A percentile compares a stretch with the other conserved stretches of the same genome.
Conservation (phyloP, 257 asterid species). For the Nicotiana undulata region DNA sequence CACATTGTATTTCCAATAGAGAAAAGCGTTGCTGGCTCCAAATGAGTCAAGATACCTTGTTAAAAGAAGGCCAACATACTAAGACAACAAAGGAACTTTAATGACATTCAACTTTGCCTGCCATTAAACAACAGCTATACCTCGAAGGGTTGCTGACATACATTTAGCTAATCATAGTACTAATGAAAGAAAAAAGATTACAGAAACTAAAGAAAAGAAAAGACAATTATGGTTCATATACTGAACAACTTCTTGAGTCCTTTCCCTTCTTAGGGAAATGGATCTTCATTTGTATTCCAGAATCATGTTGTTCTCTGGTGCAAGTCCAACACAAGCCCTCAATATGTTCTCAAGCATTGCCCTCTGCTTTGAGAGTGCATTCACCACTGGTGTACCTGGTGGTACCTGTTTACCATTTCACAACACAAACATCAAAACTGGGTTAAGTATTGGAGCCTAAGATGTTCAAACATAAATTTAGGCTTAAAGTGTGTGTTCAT, state of each 20-base stretch:
- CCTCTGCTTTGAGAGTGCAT: conserved; percentile 91
- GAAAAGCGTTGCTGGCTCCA: neutral
- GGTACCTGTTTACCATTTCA: conserved; percentile 57
- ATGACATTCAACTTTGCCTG: neutral
- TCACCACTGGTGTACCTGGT: conserved; percentile 97
- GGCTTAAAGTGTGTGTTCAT: neutral
- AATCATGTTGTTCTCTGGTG: conserved; percentile 99
- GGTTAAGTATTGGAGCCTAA: neutral
- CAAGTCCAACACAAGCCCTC: conserved; percentile 97
- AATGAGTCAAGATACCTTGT: neutral
- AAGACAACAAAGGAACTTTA: neutral
- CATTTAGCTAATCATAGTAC: neutral
- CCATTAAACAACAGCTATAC: neutral
- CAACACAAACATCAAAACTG: neutral
- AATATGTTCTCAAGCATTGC: conserved; percentile 96
- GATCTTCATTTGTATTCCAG: conserved; percentile 75
- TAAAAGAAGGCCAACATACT: neutral
- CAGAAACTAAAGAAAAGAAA: neutral
- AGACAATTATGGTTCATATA: neutral
- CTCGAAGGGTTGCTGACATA: neutral
- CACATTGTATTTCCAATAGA: neutral
- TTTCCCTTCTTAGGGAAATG: neutral
- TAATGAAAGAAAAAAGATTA: neutral
- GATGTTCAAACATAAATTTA: neutral
- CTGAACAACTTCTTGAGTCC: neutral